These are phyloP conservation scores for Sonneratia alba DNA, from an alignment of 345 rosid genomes.

Conservation along the genomic window DNA sequence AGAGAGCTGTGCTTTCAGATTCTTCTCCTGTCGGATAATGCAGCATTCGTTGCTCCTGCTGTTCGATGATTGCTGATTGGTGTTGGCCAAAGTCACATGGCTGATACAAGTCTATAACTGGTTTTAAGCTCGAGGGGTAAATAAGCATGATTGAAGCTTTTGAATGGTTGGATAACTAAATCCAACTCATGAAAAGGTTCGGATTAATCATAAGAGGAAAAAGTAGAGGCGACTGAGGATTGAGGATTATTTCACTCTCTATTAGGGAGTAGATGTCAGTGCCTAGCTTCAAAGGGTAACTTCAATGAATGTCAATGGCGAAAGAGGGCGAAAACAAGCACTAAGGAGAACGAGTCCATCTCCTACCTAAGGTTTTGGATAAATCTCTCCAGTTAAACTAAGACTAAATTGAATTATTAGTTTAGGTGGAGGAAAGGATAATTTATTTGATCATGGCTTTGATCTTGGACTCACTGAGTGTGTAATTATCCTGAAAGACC, in stretches of 20 bases:
- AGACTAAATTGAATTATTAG: not conserved
- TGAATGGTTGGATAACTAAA: too few relatives aligned
- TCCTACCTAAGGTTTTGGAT: constrained; percentile 39
- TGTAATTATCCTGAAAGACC: constrained; percentile 78
- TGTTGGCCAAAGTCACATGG: too few relatives aligned
- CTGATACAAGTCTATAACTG: too few relatives aligned
- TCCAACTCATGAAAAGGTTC: too few relatives aligned
- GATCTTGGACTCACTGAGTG: constrained; percentile 72
- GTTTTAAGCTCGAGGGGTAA: too few relatives aligned
- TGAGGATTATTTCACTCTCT: not conserved
- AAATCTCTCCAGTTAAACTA: not conserved
- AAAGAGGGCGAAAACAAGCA: not conserved
- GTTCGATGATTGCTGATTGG: too few relatives aligned
- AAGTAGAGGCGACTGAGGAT: not conserved
- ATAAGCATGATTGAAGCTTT: too few relatives aligned
- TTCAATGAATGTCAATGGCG: not conserved
- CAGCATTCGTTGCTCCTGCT: too few relatives aligned
- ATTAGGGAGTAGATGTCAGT: not conserved
- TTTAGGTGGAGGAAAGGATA: not conserved
- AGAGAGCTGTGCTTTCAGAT: too few relatives aligned
- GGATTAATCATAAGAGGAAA: too few relatives aligned
- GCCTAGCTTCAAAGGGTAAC: not conserved
- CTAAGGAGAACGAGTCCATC: constrained; percentile 71
- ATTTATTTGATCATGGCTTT: constrained; percentile 31
- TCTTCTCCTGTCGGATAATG: too few relatives aligned